Percentiles rank a stretch among this genome's conserved stretches.
Conservation (phyloP, 805 yeast species). For the Peterozyma xylosa region DNA sequence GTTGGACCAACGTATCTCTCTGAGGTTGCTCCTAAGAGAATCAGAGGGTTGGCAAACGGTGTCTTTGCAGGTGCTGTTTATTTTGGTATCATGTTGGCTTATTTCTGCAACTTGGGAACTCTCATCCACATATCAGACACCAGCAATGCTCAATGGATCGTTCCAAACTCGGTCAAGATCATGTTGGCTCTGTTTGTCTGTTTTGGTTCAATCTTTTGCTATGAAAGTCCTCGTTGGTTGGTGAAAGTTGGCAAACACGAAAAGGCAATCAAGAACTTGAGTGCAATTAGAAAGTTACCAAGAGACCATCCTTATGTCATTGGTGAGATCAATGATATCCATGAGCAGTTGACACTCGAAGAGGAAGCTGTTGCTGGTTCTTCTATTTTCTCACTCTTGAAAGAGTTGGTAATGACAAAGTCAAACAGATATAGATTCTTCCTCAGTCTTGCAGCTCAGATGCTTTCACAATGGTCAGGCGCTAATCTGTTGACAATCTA, state of each 20-base stretch:
- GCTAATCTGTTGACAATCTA: slow-evolving; percentile 50
- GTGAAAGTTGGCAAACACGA: slow-evolving; percentile 41
- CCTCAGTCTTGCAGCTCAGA: slow-evolving; percentile 33
- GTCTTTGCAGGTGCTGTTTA: slow-evolving; percentile 53
- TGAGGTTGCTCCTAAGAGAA: slow-evolving; percentile 44
- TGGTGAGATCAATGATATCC: slow-evolving; percentile 43
- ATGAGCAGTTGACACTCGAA: slow-evolving; percentile 35
- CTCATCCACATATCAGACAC: slow-evolving; percentile 32
- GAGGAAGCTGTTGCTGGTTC: slow-evolving; percentile 18
- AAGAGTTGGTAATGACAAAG: slow-evolving; percentile 26
- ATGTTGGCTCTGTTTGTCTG: slow-evolving; percentile 39
- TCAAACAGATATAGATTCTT: slow-evolving; percentile 39
- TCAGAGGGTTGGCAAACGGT: slow-evolving; percentile 45
- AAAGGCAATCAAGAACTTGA: slow-evolving; percentile 31
- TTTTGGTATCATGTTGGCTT: slow-evolving; percentile 42
- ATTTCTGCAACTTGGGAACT: slow-evolving; percentile 45
- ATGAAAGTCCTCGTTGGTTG: slow-evolving; percentile 73
- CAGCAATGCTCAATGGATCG: slow-evolving; percentile 39
- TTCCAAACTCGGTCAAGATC: slow-evolving; percentile 42
- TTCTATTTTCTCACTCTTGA: slow-evolving; percentile 17
- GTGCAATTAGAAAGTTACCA: slow-evolving; percentile 20
- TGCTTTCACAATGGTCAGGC: slow-evolving; percentile 55
- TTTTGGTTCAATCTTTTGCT: slow-evolving; percentile 29
- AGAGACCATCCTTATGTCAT: slow-evolving; percentile 40
- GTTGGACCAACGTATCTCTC: slow-evolving; percentile 48